Percentiles rank a stretch among this genome's conserved stretches.
Conservation (phyloP, 2,329 filamentous ascomycete genomes). For the Claviceps sp. region DNA sequence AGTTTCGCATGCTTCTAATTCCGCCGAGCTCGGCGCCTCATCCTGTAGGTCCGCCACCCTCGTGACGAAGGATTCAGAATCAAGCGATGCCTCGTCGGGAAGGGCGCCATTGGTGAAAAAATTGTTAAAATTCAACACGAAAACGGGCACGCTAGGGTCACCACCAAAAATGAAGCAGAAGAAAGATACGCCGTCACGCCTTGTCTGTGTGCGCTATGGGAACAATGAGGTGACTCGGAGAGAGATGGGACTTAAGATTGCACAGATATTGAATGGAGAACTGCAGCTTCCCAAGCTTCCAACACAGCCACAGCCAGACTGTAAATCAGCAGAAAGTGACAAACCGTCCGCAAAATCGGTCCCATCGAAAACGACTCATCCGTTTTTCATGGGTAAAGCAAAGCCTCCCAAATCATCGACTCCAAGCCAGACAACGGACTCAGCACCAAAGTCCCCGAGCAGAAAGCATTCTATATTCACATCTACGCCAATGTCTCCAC, state of each 20-base stretch:
- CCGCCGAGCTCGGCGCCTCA: background rate
- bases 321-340: background rate
- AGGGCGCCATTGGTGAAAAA: slow-evolving; percentile 21
- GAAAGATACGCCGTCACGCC: slow-evolving; percentile 17
- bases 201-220: slow-evolving; percentile 50
- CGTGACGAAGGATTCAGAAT: background rate
- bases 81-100: slow-evolving; percentile 4
- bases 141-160: slow-evolving; percentile 49
- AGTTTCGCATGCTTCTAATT: background rate
- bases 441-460: slow-evolving; percentile 13
- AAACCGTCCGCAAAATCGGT: slow-evolving; percentile 7
- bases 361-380: slow-evolving; percentile 23
- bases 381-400: slow-evolving; percentile 27
- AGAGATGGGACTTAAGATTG: slow-evolving; percentile 45
- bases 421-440: slow-evolving; percentile 10
- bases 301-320: slow-evolving; percentile 3
- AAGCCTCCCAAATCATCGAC: slow-evolving; percentile 14
- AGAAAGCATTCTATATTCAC: slow-evolving; percentile 31
- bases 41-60: background rate
- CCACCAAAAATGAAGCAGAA: slow-evolving; percentile 41
- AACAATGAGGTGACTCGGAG: slow-evolving; percentile 28
- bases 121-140: slow-evolving; percentile 42
- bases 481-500: slow-evolving; percentile 41
- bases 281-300: slow-evolving; percentile 14
- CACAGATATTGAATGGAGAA: slow-evolving; percentile 40